These are phyloP conservation scores for Globisporangium takayamanum DNA, from an alignment of 352 stramenopile species.

Conservation along the genomic window DNA sequence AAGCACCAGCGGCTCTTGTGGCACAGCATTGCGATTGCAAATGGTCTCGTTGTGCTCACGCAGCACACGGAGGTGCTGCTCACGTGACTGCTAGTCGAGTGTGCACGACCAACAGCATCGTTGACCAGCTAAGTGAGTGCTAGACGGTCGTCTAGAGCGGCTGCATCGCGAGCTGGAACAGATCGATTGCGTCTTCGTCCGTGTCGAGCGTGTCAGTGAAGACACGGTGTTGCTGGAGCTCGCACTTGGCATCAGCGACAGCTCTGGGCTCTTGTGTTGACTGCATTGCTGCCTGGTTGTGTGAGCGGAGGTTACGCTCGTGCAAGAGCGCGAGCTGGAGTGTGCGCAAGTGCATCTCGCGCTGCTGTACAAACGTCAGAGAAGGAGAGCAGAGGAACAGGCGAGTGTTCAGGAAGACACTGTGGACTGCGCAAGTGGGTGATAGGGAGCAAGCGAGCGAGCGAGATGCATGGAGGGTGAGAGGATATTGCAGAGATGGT, in stretches of 20 bases:
- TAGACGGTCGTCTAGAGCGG: slow-evolving; percentile 2
- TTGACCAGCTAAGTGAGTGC: not conserved
- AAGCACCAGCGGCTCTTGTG: slow-evolving; percentile 12
- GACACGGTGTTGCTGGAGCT: too few species aligned
- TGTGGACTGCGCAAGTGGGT: not conserved
- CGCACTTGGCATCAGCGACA: too few species aligned
- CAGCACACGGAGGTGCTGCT: slow-evolving; percentile 9
- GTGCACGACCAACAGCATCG: not conserved
- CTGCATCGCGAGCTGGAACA: slow-evolving; percentile 13
- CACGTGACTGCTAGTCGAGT: not conserved
- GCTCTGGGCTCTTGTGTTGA: too few species aligned
- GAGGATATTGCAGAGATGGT: slow-evolving; percentile 69
- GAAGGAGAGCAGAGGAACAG: not conserved
- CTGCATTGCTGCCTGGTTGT: not conserved
- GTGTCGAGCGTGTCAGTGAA: not conserved
- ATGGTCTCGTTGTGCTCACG: slow-evolving; percentile 36
- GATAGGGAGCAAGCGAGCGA: not conserved
- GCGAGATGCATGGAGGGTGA: not conserved
- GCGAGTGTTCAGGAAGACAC: not conserved
- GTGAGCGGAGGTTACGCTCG: slow-evolving; percentile 14
- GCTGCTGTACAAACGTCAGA: slow-evolving; percentile 28
- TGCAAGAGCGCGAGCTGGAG: slow-evolving; percentile 48
- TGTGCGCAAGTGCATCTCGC: slow-evolving; percentile 50
- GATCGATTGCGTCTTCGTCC: slow-evolving; percentile 8
- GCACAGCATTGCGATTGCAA: slow-evolving; percentile 39